These are phyloP conservation scores for Thelephora terrestris DNA, from an alignment of 1,284 basidiomycete genomes.

Conservation along the genomic window DNA sequence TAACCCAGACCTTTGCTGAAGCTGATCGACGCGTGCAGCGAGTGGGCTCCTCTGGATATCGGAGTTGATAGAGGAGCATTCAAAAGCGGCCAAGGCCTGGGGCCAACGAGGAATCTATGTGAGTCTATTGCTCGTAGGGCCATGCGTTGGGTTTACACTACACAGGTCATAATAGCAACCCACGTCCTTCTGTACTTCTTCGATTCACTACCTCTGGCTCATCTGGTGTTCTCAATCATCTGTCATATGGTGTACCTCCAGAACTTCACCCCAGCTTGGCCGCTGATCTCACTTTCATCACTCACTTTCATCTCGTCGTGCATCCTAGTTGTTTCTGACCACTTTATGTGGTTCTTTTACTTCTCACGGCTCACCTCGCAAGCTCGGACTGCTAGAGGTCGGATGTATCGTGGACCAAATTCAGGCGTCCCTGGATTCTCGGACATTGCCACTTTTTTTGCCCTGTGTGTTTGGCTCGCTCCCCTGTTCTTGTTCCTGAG, in stretches of 20 bases:
- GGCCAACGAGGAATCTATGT: slow-evolving; percentile 84
- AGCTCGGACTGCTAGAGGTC: slow-evolving; percentile 36
- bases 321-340: slow-evolving; percentile 72
- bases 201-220: slow-evolving; percentile 69
- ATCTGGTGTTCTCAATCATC: slow-evolving; percentile 67
- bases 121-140: slow-evolving; percentile 23
- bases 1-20: not conserved
- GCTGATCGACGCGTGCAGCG: slow-evolving; percentile 36
- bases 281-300: slow-evolving; percentile 82
- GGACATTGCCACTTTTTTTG: slow-evolving; percentile 88
- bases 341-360: slow-evolving; percentile 93
- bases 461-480: slow-evolving; percentile 80
- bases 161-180: slow-evolving; percentile 67
- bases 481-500: slow-evolving; percentile 89
- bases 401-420: slow-evolving; percentile 23
- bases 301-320: slow-evolving; percentile 77
- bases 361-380: slow-evolving; percentile 64
- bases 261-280: slow-evolving; percentile 86
- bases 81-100: slow-evolving; percentile 64
- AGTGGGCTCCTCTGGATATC: slow-evolving; percentile 89
- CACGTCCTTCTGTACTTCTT: slow-evolving; percentile 72
- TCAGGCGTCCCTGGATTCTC: slow-evolving; percentile 55
- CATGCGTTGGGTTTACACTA: slow-evolving; percentile 1
- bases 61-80: slow-evolving; percentile 91
- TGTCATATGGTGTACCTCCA: slow-evolving; percentile 85